These are phyloP conservation scores for Cryomyces minteri DNA, from an alignment of 495 filamentous ascomycete genomes.

Conservation along the genomic window DNA sequence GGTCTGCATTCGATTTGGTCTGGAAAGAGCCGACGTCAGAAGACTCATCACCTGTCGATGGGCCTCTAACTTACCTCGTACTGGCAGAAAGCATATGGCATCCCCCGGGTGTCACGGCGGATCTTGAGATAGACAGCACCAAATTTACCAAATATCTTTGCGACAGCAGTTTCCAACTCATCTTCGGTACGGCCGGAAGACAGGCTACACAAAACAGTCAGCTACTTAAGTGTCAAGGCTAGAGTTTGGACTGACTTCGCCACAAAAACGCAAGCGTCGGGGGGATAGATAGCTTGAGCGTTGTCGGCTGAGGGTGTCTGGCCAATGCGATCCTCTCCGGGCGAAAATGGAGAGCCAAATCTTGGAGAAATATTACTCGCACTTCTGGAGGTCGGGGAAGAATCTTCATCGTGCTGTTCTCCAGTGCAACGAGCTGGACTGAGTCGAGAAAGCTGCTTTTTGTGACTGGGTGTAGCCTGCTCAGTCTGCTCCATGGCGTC, in stretches of 20 bases:
- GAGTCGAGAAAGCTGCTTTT: background rate
- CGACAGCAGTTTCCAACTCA: conserved; percentile 33
- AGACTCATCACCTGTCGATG: background rate
- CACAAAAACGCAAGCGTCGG: conserved; percentile 40
- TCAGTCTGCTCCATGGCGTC: background rate
- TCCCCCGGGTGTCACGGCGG: conserved; percentile 32
- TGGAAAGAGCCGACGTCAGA: conserved; percentile 1
- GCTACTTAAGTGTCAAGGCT: conserved; percentile 5
- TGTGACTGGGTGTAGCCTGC: conserved; percentile 1
- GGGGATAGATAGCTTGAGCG: conserved; percentile 35
- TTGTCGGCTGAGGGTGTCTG: conserved; percentile 23
- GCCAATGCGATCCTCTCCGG: conserved; percentile 10
- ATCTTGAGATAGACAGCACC: conserved; percentile 45
- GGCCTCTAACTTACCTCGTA: conserved; percentile 26
- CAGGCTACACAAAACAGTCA: conserved; percentile 13
- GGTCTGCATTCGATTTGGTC: conserved; percentile 26
- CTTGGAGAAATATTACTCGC: too few relatives aligned
- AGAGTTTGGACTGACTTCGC: conserved; percentile 34
- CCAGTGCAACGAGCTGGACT: too few relatives aligned
- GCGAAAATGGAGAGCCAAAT: conserved; percentile 1
- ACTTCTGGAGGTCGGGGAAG: too few relatives aligned
- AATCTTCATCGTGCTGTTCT: too few relatives aligned
- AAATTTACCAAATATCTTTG: conserved; percentile 28
- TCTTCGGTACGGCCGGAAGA: conserved; percentile 28
- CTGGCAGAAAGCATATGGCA: conserved; percentile 47